Conservation (phyloP, 805 yeast genomes). For the Wickerhamomyces sydowiorum region DNA sequence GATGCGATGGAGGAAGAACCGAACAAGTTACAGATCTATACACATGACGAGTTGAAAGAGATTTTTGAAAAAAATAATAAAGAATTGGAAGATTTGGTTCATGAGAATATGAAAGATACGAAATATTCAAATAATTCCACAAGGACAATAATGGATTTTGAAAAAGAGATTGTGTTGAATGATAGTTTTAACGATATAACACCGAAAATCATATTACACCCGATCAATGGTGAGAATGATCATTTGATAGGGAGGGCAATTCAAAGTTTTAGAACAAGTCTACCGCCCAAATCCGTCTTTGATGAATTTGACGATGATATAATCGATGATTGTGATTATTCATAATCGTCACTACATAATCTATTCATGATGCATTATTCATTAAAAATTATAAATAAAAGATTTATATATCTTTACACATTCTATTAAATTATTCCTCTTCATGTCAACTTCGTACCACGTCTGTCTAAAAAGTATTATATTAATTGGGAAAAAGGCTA, state of each 20-base stretch:
- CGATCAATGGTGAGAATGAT: slow-evolving; percentile 20
- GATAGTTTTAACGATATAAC: slow-evolving; percentile 10
- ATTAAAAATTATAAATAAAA: not conserved
- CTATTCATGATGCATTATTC: not conserved
- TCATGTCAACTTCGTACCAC: too few species aligned
- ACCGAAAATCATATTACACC: slow-evolving; percentile 21
- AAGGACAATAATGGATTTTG: slow-evolving; percentile 6
- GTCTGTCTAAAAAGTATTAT: too few species aligned
- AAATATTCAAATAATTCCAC: slow-evolving; percentile 4
- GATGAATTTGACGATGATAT: slow-evolving; percentile 22
- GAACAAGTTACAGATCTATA: slow-evolving; percentile 21
- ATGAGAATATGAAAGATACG: slow-evolving; percentile 6
- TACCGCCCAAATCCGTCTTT: slow-evolving; percentile 34
- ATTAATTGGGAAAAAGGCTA: too few species aligned
- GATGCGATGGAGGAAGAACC: slow-evolving; percentile 33
- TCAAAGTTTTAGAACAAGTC: slow-evolving; percentile 24
- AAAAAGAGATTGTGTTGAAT: slow-evolving; percentile 17
- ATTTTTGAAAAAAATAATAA: slow-evolving; percentile 15
- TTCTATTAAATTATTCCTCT: too few species aligned
- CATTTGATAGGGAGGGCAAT: slow-evolving; percentile 19
- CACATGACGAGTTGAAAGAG: slow-evolving; percentile 19
- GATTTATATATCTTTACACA: not conserved
- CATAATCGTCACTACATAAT: not conserved
- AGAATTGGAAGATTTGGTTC: slow-evolving; percentile 12
- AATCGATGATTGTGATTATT: slow-evolving; percentile 1